Evolutionary conservation across 2,329 filamentous ascomycete genomes (phyloP).

Genomic region (Diplocarpon rosae): DNA sequence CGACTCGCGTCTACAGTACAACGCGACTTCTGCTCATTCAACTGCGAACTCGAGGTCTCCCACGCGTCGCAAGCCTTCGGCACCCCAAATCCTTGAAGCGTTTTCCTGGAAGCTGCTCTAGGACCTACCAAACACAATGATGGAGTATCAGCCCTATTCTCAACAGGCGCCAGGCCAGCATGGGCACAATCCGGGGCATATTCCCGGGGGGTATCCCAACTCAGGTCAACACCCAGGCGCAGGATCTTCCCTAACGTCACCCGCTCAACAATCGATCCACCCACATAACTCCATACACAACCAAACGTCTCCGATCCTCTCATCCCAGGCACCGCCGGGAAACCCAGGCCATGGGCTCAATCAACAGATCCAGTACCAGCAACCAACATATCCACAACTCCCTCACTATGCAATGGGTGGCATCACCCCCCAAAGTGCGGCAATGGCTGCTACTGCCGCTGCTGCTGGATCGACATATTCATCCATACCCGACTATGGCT

Average conservation of each 20-base stretch:
- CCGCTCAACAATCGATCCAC: constrained; percentile 58
- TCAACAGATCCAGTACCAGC: constrained; percentile 70
- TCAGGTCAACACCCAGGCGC: constrained; percentile 41
- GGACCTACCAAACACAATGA: constrained; percentile 36
- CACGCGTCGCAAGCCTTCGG: constrained; percentile 9
- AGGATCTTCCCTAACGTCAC: constrained; percentile 52
- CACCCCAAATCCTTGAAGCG: neutral
- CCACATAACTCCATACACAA: constrained; percentile 45
- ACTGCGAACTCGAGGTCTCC: constrained; percentile 6
- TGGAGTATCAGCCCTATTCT: constrained; percentile 68
- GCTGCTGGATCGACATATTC: constrained; percentile 66
- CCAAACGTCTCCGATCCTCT: constrained; percentile 70
- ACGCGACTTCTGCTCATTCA: constrained; percentile 8
- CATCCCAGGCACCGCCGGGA: constrained; percentile 65
- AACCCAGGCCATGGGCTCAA: constrained; percentile 48
- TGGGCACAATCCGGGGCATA: constrained; percentile 46
- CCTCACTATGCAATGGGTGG: constrained; percentile 68
- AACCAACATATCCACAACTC: constrained; percentile 47
- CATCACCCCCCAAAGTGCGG: constrained; percentile 63
- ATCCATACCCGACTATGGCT: constrained; percentile 58
- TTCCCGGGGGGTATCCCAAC: constrained; percentile 51
- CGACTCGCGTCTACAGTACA: constrained; percentile 1
- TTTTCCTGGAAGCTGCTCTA: constrained; percentile 22
- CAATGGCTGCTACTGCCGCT: constrained; percentile 84
- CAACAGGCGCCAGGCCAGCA: constrained; percentile 48